Evolutionary conservation across 2,329 filamentous ascomycete genomes (phyloP).

Genomic region (Botrytis aclada): DNA sequence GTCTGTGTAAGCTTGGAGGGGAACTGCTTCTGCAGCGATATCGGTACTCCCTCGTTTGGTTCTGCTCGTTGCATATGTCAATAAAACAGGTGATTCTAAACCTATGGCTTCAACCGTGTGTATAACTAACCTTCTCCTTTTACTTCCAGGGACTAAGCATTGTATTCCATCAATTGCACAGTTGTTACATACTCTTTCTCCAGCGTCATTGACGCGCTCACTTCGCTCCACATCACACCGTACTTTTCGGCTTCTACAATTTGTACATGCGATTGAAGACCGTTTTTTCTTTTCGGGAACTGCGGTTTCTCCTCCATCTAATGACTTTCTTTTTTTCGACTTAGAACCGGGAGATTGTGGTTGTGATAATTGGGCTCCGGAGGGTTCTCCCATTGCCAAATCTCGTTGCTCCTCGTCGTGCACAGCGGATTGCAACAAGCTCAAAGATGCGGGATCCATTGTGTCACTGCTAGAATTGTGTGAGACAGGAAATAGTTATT

Average conservation of each 20-base stretch:
- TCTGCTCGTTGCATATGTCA: background rate
- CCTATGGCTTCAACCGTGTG: background rate
- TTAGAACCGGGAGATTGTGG: slow-evolving; percentile 12
- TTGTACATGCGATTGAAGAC: slow-evolving; percentile 87
- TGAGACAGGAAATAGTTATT: background rate
- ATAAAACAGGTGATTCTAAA: background rate
- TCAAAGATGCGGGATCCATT: slow-evolving; percentile 14
- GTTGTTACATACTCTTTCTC: slow-evolving; percentile 36
- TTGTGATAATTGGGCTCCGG: background rate
- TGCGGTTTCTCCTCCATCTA: slow-evolving; percentile 31
- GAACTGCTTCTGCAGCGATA: background rate
- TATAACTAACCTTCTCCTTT: slow-evolving; percentile 56
- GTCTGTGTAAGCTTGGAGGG: background rate
- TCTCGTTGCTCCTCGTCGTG: slow-evolving; percentile 1
- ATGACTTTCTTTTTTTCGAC: slow-evolving; percentile 29
- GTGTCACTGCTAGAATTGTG: background rate
- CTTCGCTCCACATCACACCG: slow-evolving; percentile 88
- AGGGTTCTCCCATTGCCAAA: background rate
- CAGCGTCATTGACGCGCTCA: slow-evolving; percentile 32
- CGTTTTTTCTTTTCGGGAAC: slow-evolving; percentile 71
- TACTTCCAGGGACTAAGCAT: slow-evolving; percentile 58
- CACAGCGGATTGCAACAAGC: slow-evolving; percentile 16
- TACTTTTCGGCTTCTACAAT: slow-evolving; percentile 85
- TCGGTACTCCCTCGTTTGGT: background rate
- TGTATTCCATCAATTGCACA: slow-evolving; percentile 46